Percentiles rank a stretch among this genome's conserved stretches.
Evolutionary conservation across 306 rosid species (phyloP).

Genomic region (Coriaria nepalensis): DNA sequence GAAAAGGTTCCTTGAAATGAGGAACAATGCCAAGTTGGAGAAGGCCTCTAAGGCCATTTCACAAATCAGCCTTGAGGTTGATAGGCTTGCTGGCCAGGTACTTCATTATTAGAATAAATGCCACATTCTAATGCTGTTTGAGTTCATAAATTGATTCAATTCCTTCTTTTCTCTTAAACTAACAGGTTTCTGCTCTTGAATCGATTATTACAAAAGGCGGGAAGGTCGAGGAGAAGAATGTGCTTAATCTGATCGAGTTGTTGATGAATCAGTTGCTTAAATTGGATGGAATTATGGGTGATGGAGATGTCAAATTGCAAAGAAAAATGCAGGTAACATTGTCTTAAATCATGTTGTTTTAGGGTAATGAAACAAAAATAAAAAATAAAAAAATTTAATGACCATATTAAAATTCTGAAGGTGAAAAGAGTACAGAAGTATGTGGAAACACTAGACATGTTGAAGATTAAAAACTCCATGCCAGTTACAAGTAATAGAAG

Average conservation of each 20-base stretch:
- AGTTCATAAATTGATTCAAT: background rate
- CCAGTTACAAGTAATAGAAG: constrained; percentile 8
- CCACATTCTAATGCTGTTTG: background rate
- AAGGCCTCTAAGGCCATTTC: constrained; percentile 43
- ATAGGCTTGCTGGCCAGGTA: constrained; percentile 51
- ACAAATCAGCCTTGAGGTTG: constrained; percentile 40
- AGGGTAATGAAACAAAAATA: too few species aligned
- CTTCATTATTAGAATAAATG: background rate
- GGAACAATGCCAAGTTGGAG: constrained; percentile 30
- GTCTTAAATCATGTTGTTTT: background rate
- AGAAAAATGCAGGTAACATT: constrained; percentile 45
- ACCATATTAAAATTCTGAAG: constrained; percentile 22
- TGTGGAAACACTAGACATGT: constrained; percentile 43
- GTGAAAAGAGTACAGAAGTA: constrained; percentile 61
- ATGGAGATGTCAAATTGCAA: constrained; percentile 45
- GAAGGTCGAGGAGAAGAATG: constrained; percentile 25
- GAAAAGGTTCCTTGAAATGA: constrained; percentile 32
- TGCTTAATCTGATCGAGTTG: constrained; percentile 43
- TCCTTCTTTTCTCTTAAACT: constrained; percentile 14
- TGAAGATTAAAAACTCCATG: constrained; percentile 25
- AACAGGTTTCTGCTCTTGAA: constrained; percentile 51
- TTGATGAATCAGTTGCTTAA: constrained; percentile 51
- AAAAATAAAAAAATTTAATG: background rate
- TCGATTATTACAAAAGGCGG: constrained; percentile 21
- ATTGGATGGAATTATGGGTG: constrained; percentile 53